Base-by-base conservation (phyloP, 192 early-diverging fungal species). In the Podila horticola region DNA sequence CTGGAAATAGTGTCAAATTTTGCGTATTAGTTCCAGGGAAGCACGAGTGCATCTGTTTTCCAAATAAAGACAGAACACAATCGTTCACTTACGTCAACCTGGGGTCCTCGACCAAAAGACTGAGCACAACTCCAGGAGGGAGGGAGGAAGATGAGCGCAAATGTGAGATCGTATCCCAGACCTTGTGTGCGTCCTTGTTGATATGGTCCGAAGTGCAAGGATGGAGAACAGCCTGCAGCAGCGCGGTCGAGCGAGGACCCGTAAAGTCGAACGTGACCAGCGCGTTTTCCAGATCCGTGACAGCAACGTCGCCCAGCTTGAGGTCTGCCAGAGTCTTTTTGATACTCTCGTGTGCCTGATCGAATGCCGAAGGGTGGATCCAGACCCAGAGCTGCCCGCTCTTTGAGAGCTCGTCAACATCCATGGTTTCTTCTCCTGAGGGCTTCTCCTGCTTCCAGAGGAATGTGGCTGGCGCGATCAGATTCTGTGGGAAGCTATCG, bases 181-280 rank as follows among this genome's bases (percentile, higher is more conserved):
- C 88, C 62, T 79, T 87, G 48, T 86, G 85, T 9, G 84, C 85
- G 8, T 85, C 72, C 28, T 50, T n/a, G 26, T 66, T 50, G 1
- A 64, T 51, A 62, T 49, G 36, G 0, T 72, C 71, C 26, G 62
- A 64, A 28, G 71, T 70, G n/a, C 67, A 57, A 29, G 75, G 71
- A 2, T 87, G 74, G 20, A 99, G 79, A 17, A 93, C 81, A 1
- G 93, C 83, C 41, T 88, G 84, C 50, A 99, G 74, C 9, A 96
- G 76, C 24, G 91, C 90, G 20, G 94, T 93, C 38, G 95, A 89
- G 11, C 94, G 87, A 20, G 94, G 94, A 33, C 98, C 98, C 3
- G 94, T 92, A 17, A 99, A 88, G 74, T 97, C 94, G 84, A 98
- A 98, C 55, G 88, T 85, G 0, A 90, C 83, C 19, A 95, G 68